A percentile compares a stretch with the other conserved stretches of the same genome.
phyloP scores from a whole-genome alignment of 441 rosid species.

The Omphalea diandra region DNA sequence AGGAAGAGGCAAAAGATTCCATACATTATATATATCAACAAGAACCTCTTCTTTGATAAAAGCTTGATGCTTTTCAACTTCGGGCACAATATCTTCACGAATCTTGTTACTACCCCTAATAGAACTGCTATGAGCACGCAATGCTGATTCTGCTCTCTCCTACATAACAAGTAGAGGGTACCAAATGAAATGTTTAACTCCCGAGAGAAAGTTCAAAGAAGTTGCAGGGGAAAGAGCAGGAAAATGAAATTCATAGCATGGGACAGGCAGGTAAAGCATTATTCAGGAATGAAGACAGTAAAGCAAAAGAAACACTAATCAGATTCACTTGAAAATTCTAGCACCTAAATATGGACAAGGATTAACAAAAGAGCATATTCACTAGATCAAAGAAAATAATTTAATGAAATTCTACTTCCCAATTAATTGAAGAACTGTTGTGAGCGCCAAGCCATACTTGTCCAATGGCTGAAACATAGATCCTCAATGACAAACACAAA shows the following conservation, averaged over 20 bases:
- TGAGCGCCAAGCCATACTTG: too few relatives aligned
- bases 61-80: constrained; percentile 59
- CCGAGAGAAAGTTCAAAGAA: constrained; percentile 3
- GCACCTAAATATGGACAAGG: not conserved
- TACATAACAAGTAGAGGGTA: constrained; percentile 29
- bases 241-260: not conserved
- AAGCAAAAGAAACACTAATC: not conserved
- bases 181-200: not conserved
- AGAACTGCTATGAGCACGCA: constrained; percentile 97
- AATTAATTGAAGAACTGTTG: too few relatives aligned
- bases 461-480: too few relatives aligned
- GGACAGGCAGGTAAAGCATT: not conserved
- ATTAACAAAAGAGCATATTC: not conserved
- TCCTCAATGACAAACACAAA: not conserved
- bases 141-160: constrained; percentile 86
- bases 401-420: not conserved
- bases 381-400: not conserved
- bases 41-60: constrained; percentile 91
- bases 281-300: not conserved
- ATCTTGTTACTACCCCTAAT: constrained; percentile 48
- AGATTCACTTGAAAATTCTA: not conserved
- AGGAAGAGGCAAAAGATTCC: constrained; percentile 18
- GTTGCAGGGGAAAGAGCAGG: not conserved
- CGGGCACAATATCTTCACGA: constrained; percentile 51
- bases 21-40: constrained; percentile 66